Percentiles rank a stretch among this genome's conserved stretches.
These are phyloP conservation scores for Salvia splendens DNA, from an alignment of 257 asterid genomes.

Conservation along the genomic window DNA sequence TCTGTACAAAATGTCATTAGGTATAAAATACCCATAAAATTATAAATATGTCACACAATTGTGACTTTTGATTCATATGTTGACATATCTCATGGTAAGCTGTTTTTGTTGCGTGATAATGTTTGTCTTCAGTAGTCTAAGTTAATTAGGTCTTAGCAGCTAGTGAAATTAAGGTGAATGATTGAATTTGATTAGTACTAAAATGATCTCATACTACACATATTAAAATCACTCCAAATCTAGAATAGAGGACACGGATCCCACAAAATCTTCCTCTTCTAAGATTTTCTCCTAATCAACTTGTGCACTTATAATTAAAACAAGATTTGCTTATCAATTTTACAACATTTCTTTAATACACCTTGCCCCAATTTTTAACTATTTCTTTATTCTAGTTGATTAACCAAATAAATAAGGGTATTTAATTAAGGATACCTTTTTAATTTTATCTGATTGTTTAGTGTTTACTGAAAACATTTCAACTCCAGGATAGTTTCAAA, in stretches of 20 bases:
- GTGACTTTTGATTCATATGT: no score
- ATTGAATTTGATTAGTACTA: slow-evolving; percentile 32
- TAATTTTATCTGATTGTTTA: no score
- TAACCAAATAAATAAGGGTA: neutral
- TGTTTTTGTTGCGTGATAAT: no score
- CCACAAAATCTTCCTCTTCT: slow-evolving; percentile 39
- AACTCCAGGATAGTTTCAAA: no score
- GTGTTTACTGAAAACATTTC: no score
- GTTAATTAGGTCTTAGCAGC: slow-evolving; percentile 11
- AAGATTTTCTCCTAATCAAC: neutral
- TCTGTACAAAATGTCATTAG: no score
- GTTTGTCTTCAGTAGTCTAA: neutral
- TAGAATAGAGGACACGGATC: slow-evolving; percentile 42
- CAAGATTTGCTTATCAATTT: slow-evolving; percentile 23
- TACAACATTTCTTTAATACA: neutral
- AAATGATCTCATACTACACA: slow-evolving; percentile 33
- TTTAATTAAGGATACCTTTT: no score
- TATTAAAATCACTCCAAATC: slow-evolving; percentile 34
- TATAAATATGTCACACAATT: no score
- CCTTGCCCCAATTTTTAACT: neutral
- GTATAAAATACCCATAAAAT: no score
- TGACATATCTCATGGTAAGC: no score
- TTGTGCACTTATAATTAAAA: slow-evolving; percentile 7
- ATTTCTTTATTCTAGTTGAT: neutral
- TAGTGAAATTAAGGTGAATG: slow-evolving; percentile 23